Conservation (phyloP, 805 yeast species). For the Debaryomyces castellii region DNA sequence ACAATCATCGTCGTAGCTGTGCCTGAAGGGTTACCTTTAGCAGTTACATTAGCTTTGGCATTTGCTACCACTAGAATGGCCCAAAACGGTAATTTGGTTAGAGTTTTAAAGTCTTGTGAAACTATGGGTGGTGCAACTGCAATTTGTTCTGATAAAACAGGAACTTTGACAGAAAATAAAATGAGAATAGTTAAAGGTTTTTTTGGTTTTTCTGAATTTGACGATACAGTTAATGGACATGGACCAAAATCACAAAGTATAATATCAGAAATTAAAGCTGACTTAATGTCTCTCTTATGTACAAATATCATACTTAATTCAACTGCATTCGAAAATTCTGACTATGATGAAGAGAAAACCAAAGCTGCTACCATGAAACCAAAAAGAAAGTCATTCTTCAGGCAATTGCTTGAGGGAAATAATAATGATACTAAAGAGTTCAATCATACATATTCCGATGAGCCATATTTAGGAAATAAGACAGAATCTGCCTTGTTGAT, state of each 20-base stretch:
- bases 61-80: constrained; percentile 99
- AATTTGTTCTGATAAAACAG: constrained; percentile 95
- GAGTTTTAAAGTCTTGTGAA: constrained; percentile 91
- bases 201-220: constrained; percentile 56
- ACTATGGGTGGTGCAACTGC: constrained; percentile 99
- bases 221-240: constrained; percentile 37
- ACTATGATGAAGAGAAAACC: constrained; percentile 34
- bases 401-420: constrained; percentile 19
- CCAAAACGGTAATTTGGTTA: constrained; percentile 91
- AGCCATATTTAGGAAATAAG: constrained; percentile 84
- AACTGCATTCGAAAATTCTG: constrained; percentile 82
- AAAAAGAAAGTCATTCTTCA: constrained; percentile 24
- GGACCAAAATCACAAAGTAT: constrained; percentile 23
- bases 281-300: constrained; percentile 24
- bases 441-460: constrained; percentile 30
- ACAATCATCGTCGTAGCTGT: constrained; percentile 96
- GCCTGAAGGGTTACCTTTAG: constrained; percentile 98
- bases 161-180: constrained; percentile 89
- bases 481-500: constrained; percentile 88
- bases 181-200: constrained; percentile 87
- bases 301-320: constrained; percentile 77
- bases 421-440: constrained; percentile 8
- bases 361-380: constrained; percentile 27
- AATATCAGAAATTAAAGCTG: constrained; percentile 16
- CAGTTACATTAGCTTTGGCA: constrained; percentile 94